Base-by-base conservation (phyloP, 2,329 filamentous ascomycete species). In the Aspergillus jensenii region DNA sequence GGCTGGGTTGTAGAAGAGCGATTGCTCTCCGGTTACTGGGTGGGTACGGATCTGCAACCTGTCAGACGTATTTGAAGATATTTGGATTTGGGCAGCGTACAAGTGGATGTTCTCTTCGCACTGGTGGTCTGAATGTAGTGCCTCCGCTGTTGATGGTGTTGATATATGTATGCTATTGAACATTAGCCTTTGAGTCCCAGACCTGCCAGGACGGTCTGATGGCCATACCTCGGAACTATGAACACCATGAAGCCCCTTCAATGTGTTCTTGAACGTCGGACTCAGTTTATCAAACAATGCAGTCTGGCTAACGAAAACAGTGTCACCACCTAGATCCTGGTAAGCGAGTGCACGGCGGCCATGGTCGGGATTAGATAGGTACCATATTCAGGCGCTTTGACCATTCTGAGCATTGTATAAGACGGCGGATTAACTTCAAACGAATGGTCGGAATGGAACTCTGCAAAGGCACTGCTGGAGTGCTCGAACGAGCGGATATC, bases 311-410 rank as follows among this genome's bases (percentile, higher is more conserved):
- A 27, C 19, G 27, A 50, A 55, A 12, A 55, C 7, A 4, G 53
- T 55, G 15, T 55, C 39, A n/a, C 53, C 53, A 12, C 45, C 53
- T 55, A 12, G 4, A 41, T 35, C 14, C 15, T 17, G 33, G 17
- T 49, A 35, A 37, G 23, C 25, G 12, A n/a, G 15, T 37, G 35
- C 35, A 37, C 17, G 15, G n/a, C 9, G n/a, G 31, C 41, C 21
- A 11, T 40, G 17, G 21, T 23, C 9, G 7, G 3, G 21, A 35
- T 12, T n/a, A 33, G 9, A 11, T 53, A 5, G 37, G 6, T 51
- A 56, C 46, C 54, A 39, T 56, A 51, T 56, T 51, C 47, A n/a
- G 40, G 54, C 0, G 54, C 25, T 31, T 50, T 56, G 14, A 56
- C 39, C 31, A 56, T 39, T 8, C 46, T 47, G 14, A 56, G 27